A percentile compares a stretch with the other conserved stretches of the same genome.
Conservation (phyloP, 495 filamentous ascomycete genomes). For the Podospora pseudoanserina region DNA sequence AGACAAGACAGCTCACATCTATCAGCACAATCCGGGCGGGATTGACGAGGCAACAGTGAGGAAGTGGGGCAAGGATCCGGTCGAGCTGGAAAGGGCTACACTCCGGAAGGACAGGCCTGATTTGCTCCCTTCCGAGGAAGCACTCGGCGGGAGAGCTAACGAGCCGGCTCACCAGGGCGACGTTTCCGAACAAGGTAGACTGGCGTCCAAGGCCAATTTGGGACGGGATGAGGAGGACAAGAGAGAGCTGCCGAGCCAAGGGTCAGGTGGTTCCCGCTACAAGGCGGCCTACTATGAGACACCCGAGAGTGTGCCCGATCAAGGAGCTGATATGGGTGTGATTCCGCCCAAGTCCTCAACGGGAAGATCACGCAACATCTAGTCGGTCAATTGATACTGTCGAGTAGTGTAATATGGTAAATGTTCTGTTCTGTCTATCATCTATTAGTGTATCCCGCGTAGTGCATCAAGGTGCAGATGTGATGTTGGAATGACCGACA, state of each 20-base stretch:
- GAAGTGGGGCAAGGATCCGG: slow-evolving; percentile 17
- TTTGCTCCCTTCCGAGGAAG: slow-evolving; percentile 15
- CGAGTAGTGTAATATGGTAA: not conserved
- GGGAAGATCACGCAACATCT: slow-evolving; percentile 9
- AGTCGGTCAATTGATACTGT: not conserved
- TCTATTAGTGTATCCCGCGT: not conserved
- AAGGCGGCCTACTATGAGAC: slow-evolving; percentile 17
- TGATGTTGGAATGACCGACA: too few relatives aligned
- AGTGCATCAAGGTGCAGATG: not conserved
- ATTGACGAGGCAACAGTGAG: slow-evolving; percentile 22
- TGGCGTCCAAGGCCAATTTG: slow-evolving; percentile 18
- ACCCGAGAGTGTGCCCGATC: slow-evolving; percentile 18
- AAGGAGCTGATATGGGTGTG: slow-evolving; percentile 3
- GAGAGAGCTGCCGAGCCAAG: slow-evolving; percentile 9
- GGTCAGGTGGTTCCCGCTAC: slow-evolving; percentile 10
- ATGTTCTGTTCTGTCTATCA: not conserved
- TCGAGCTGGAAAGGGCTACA: not conserved
- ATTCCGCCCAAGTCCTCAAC: slow-evolving; percentile 13
- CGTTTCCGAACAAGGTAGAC: slow-evolving; percentile 14
- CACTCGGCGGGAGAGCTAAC: not conserved
- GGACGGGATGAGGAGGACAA: slow-evolving; percentile 1
- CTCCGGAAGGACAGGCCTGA: slow-evolving; percentile 8
- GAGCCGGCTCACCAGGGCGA: slow-evolving; percentile 10
- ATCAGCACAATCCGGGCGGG: slow-evolving; percentile 28
- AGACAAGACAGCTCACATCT: slow-evolving; percentile 31